phyloP scores from a whole-genome alignment of 176 grass and related monocot genomes.

The Carex littledalei region DNA sequence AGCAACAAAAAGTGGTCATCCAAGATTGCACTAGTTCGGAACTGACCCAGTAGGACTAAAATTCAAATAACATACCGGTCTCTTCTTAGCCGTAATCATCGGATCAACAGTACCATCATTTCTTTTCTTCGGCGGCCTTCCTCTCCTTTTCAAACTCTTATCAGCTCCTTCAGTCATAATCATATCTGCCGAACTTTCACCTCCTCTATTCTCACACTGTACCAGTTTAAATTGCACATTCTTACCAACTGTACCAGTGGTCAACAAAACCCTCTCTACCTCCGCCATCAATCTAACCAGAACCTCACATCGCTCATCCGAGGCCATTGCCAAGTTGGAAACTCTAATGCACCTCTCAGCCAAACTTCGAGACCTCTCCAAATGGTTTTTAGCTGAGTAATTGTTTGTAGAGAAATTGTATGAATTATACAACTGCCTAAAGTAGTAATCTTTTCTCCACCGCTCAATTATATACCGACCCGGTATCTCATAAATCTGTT shows the following conservation, averaged over 20 bases:
- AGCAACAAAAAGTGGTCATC: background rate
- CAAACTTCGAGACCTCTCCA: conserved; percentile 27
- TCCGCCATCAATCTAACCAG: conserved; percentile 74
- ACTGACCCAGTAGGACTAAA: background rate
- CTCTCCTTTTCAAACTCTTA: conserved; percentile 40
- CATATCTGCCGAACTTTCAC: conserved; percentile 40
- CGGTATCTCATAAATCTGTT: conserved; percentile 86
- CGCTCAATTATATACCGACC: conserved; percentile 63
- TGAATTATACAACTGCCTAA: conserved; percentile 53
- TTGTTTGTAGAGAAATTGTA: conserved; percentile 11
- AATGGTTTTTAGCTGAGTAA: conserved; percentile 18
- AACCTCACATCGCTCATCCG: conserved; percentile 82
- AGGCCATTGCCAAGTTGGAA: conserved; percentile 72
- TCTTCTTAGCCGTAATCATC: conserved; percentile 30
- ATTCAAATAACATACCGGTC: conserved; percentile 19
- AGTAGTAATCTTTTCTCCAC: conserved; percentile 80
- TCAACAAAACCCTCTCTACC: conserved; percentile 68
- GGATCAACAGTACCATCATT: conserved; percentile 49
- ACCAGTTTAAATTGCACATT: conserved; percentile 61
- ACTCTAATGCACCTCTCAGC: conserved; percentile 23
- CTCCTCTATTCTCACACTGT: conserved; percentile 62
- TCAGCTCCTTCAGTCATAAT: conserved; percentile 5
- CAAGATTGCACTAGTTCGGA: background rate
- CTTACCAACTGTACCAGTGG: conserved; percentile 42
- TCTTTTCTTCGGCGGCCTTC: conserved; percentile 57